Base-by-base conservation (phyloP, 1,139 yeast genomes). In the Magnusiomyces magnusii region DNA sequence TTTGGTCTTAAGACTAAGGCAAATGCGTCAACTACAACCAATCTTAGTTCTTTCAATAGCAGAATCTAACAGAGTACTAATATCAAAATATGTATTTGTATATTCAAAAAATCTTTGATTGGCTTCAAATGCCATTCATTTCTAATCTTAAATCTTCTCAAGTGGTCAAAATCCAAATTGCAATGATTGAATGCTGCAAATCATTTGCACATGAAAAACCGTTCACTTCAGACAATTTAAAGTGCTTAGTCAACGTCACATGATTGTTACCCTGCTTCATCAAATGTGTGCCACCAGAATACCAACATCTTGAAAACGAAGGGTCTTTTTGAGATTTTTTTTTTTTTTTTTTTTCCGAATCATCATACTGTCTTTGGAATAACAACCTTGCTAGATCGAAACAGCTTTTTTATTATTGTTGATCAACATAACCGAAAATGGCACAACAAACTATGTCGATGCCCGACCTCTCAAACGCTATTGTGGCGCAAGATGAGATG, bases 401-500 rank as follows among this genome's bases (percentile, higher is more conserved):
- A 19, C 19, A 15, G 44, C 17, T 3, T 3, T 17, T n/a, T 39
- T 39, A 15, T 39, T 39, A 17, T 39, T 39, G 17, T 39, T n/a
- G 44, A 39, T 15, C 44, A 39, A 39, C 19, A 3, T 5, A n/a
- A 36, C 27, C 17, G 31, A 59, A 36, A 27, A 57, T 60, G 62
- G 62, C 60, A 3, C 60, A 57, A 47, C 60, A 58, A 56, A 70
- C 68, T 59, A 80, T 82, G 85, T 87, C 84, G 63, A 60, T 88
- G 88, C 96, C 97, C 53, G 98, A 93, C 73, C 79, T 93, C 81
- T 91, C 97, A 67, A 93, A 93, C 71, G 99, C 99, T 74, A 90
- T 93, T 68, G 90, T 93, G 78, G 98, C 99, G 5, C 98, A 93
- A 75, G 99, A 95, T 73, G 99, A 95, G 75, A 90, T 88, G 92